A percentile compares a stretch with the other conserved stretches of the same genome.
Evolutionary conservation across 768 basidiomycete genomes (phyloP).

Genomic region (Tephrocybe sp.): DNA sequence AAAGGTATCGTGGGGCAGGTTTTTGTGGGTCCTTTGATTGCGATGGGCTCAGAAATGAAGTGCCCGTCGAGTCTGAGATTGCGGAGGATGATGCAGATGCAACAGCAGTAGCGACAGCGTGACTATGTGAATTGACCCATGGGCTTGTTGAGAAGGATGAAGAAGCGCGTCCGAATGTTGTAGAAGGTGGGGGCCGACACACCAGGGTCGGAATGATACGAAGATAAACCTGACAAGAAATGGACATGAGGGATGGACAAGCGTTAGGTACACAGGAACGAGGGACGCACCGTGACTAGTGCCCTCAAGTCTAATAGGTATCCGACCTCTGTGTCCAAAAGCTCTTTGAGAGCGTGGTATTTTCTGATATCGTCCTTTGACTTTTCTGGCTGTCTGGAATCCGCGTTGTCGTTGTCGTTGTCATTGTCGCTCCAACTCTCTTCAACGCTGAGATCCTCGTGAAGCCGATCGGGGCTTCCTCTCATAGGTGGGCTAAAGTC

Average conservation of each 20-base stretch:
- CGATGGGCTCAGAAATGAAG: constrained; percentile 16
- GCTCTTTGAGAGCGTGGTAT: constrained; percentile 80
- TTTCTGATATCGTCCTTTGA: constrained; percentile 48
- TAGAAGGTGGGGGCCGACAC: constrained; percentile 36
- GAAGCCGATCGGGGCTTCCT: constrained; percentile 16
- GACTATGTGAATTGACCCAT: constrained; percentile 43
- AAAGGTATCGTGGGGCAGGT: constrained; percentile 44
- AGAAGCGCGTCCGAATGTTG: constrained; percentile 39
- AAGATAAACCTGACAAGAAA: constrained; percentile 51
- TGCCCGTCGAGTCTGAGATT: constrained; percentile 24
- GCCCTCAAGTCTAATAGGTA: constrained; percentile 80
- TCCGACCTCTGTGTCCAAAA: constrained; percentile 80
- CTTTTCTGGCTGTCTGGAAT: constrained; percentile 29
- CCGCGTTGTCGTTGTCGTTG: constrained; percentile 27
- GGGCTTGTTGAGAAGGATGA: constrained; percentile 44
- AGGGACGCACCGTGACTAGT: constrained; percentile 64
- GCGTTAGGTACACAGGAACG: background rate
- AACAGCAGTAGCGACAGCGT: constrained; percentile 21
- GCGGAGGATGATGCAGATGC: constrained; percentile 23
- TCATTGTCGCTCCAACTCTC: constrained; percentile 28
- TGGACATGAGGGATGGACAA: constrained; percentile 1
- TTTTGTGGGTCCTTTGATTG: constrained; percentile 28
- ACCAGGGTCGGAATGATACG: constrained; percentile 53
- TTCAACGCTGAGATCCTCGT: constrained; percentile 22
- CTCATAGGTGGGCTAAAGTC: constrained; percentile 21